Conservation (phyloP, 1,139 yeast species). For the Kodamaea sp. region DNA sequence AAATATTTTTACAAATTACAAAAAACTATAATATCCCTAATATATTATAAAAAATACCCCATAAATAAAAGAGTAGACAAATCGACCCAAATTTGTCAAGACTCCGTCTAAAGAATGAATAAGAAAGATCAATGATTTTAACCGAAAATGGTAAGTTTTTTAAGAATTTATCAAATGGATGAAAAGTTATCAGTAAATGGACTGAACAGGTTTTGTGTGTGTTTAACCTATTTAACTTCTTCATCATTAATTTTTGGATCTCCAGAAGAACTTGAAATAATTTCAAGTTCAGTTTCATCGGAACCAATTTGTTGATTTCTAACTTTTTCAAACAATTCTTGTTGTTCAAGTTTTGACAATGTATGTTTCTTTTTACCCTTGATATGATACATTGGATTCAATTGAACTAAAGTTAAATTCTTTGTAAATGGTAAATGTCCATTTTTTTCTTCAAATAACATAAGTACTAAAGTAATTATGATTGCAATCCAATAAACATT, state of each 20-base stretch:
- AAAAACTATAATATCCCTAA: not conserved
- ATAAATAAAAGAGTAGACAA: too few species aligned
- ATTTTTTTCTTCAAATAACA: conserved; percentile 68
- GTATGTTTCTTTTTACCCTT: conserved; percentile 65
- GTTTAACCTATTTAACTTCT: conserved; percentile 3
- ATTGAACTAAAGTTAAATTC: conserved; percentile 46
- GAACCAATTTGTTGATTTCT: conserved; percentile 23
- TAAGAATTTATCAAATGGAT: not conserved
- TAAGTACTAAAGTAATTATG: conserved; percentile 50
- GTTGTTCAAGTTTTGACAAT: conserved; percentile 50
- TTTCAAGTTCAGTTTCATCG: conserved; percentile 26
- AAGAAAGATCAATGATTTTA: not conserved
- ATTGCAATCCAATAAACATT: conserved; percentile 76
- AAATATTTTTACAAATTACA: conserved; percentile 3
- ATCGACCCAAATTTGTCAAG: too few species aligned
- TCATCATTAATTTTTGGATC: conserved; percentile 5
- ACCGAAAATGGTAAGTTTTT: not conserved
- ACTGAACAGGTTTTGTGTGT: conserved; percentile 1
- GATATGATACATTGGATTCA: conserved; percentile 71
- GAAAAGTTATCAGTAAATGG: not conserved
- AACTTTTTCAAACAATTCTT: conserved; percentile 48
- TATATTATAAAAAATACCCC: too few species aligned
- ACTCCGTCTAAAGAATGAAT: too few species aligned
- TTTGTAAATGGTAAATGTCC: conserved; percentile 62
- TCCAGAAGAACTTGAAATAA: conserved; percentile 4